Conservation (phyloP, 441 rosid genomes). For the Adansonia rubrostipa region DNA sequence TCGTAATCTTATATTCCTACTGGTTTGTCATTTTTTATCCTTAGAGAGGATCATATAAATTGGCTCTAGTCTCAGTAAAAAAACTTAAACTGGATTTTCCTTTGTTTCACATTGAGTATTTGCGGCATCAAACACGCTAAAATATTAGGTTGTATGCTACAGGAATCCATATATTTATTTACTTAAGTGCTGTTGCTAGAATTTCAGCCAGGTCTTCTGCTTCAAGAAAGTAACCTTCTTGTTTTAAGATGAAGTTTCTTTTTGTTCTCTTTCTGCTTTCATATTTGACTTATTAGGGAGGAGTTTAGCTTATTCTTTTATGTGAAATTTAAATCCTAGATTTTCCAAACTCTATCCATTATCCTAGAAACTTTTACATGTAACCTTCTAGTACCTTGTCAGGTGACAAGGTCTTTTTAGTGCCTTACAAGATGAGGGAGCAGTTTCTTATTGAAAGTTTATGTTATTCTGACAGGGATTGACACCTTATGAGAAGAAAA, state of each 20-base stretch:
- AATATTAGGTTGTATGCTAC: not conserved
- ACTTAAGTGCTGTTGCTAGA: not conserved
- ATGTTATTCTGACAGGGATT: conserved; percentile 61
- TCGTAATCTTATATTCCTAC: not conserved
- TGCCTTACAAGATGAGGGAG: not conserved
- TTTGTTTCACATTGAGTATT: not conserved
- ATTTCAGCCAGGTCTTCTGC: not conserved
- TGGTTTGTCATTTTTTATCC: not conserved
- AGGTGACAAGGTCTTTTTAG: conserved; percentile 10
- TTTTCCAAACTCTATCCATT: not conserved
- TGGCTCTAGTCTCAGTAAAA: not conserved
- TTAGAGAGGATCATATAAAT: not conserved
- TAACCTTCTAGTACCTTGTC: not conserved
- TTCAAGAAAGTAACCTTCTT: not conserved
- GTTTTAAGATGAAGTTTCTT: not conserved
- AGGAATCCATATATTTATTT: not conserved
- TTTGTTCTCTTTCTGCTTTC: not conserved
- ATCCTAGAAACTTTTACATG: not conserved
- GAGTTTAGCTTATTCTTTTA: not conserved
- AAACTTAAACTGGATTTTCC: conserved; percentile 1
- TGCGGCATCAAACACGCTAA: not conserved
- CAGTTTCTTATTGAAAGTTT: conserved; percentile 25
- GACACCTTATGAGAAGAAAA: conserved; percentile 96
- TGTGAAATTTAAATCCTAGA: not conserved
- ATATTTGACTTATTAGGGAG: not conserved